A percentile compares a stretch with the other conserved stretches of the same genome.
Conservation (phyloP, 2,329 filamentous ascomycete genomes). For the Leptographium procerum region DNA sequence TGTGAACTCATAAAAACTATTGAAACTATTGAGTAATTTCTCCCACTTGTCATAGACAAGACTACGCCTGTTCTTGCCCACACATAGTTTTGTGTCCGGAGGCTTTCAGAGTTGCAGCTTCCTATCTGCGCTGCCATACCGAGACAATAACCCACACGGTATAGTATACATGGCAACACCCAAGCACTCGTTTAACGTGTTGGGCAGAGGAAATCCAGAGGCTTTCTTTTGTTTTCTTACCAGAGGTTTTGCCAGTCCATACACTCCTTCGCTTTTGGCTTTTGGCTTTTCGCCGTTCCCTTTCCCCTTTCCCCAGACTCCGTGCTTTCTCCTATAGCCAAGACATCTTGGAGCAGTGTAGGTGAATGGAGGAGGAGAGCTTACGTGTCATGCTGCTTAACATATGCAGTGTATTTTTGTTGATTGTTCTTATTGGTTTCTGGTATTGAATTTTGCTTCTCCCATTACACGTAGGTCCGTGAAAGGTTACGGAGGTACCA, state of each 20-base stretch:
- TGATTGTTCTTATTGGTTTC: neutral
- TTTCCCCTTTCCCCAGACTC: neutral
- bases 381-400: neutral
- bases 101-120: neutral
- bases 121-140: neutral
- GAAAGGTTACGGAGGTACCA: slow-evolving; percentile 98
- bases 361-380: neutral
- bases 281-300: neutral
- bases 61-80: neutral
- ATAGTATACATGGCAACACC: neutral
- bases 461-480: slow-evolving; percentile 65
- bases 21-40: neutral
- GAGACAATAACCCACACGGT: neutral
- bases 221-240: neutral
- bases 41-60: neutral
- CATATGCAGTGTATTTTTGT: neutral
- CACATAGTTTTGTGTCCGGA: neutral
- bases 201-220: neutral
- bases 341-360: neutral
- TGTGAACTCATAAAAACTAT: neutral
- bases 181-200: no score
- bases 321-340: neutral
- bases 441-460: neutral
- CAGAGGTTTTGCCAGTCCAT: neutral
- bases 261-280: neutral